A percentile compares a stretch with the other conserved stretches of the same genome.
Conservation (phyloP, 2,329 filamentous ascomycete species). For the Nothomitra cinnamomea region DNA sequence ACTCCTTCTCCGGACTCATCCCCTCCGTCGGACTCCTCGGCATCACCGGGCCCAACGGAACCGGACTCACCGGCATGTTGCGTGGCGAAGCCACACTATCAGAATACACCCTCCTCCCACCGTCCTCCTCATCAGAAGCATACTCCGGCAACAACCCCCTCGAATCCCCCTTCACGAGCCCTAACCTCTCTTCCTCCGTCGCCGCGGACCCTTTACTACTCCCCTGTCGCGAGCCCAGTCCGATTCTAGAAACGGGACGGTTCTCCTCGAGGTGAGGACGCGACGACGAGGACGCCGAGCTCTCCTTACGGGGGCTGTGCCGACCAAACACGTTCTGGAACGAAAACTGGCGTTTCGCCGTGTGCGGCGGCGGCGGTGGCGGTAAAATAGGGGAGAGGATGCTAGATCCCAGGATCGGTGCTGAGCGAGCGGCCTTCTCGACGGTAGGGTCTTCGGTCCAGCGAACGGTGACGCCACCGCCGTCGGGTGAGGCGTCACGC, state of each 20-base stretch:
- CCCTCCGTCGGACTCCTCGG: background rate
- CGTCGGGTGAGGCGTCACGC: background rate
- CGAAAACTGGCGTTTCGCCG: slow-evolving; percentile 65
- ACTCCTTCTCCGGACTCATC: background rate
- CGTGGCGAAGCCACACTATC: background rate
- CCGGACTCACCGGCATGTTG: too few species aligned
- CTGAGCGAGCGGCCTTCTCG: background rate
- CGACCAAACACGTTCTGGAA: slow-evolving; percentile 73
- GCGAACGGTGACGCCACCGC: background rate
- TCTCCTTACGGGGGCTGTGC: too few species aligned
- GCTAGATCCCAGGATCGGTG: background rate
- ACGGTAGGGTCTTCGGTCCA: slow-evolving; percentile 1
- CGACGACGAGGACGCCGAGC: too few species aligned
- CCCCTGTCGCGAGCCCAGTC: slow-evolving; percentile 2
- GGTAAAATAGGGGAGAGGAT: slow-evolving; percentile 1
- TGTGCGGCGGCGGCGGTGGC: slow-evolving; percentile 26
- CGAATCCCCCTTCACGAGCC: slow-evolving; percentile 7
- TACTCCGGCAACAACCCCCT: too few species aligned
- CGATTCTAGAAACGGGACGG: background rate
- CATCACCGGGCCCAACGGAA: too few species aligned
- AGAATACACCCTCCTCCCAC: background rate
- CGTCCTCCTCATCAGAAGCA: slow-evolving; percentile 1
- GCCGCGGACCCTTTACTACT: background rate
- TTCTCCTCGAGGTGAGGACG: slow-evolving; percentile 8
- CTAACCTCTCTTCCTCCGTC: slow-evolving; percentile 6